Conservation (phyloP, 2,329 filamentous ascomycete species). For the Ramularia endophylla region DNA sequence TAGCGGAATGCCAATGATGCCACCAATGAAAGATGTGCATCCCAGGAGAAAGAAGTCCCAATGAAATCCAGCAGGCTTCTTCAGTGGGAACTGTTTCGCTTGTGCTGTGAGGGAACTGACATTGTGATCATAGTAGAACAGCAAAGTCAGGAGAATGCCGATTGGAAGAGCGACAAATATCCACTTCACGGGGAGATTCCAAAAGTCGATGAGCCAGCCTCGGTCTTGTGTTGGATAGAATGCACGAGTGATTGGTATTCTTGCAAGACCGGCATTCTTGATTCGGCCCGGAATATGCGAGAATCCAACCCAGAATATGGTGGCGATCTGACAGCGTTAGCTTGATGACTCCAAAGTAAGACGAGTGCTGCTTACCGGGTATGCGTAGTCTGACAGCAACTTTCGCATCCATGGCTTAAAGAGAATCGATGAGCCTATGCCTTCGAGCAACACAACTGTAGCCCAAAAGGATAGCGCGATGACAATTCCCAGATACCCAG, state of each 20-base stretch:
- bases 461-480: constrained; percentile 49
- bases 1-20: constrained; percentile 52
- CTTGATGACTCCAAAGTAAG: too few species aligned
- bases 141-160: constrained; percentile 47
- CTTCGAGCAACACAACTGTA: constrained; percentile 47
- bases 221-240: constrained; percentile 45
- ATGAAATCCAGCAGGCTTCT: constrained; percentile 55
- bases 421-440: constrained; percentile 41
- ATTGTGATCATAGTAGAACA: constrained; percentile 54
- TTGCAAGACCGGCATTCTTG: constrained; percentile 36
- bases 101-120: constrained; percentile 53
- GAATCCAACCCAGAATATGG: constrained; percentile 51
- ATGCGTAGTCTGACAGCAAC: constrained; percentile 49
- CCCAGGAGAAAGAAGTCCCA: constrained; percentile 57
- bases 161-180: constrained; percentile 50
- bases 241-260: constrained; percentile 39
- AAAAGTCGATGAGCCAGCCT: constrained; percentile 48
- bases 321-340: too few species aligned
- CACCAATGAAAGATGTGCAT: constrained; percentile 49
- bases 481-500: constrained; percentile 46
- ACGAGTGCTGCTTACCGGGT: too few species aligned
- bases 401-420: constrained; percentile 42
- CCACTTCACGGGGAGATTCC: constrained; percentile 47
- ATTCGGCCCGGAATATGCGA: constrained; percentile 47
- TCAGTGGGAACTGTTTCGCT: constrained; percentile 50